Evolutionary conservation across 2,329 filamentous ascomycete genomes (phyloP).

Genomic region (Fusarium heterosporum): DNA sequence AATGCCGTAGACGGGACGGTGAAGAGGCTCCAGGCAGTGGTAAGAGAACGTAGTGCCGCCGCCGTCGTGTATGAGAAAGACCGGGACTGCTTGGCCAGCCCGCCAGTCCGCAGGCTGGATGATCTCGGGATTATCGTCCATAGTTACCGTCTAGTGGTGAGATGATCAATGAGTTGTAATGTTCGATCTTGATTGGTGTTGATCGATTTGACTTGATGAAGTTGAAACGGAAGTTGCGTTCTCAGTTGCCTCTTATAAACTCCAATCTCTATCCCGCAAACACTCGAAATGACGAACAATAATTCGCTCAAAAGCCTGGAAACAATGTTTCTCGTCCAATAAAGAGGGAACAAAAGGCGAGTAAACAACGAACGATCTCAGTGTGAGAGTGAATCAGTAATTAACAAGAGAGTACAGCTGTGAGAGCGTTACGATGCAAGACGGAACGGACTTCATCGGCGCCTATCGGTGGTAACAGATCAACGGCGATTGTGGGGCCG

Average conservation of each 20-base stretch:
- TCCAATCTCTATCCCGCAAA: conserved; percentile 8
- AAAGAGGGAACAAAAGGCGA: background rate
- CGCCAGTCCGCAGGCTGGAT: conserved; percentile 52
- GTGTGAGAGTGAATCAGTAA: background rate
- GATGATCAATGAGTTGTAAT: background rate
- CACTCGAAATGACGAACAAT: conserved; percentile 11
- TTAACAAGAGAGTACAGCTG: background rate
- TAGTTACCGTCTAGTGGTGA: background rate
- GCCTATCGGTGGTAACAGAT: conserved; percentile 20
- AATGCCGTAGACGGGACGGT: conserved; percentile 65
- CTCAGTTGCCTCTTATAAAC: background rate
- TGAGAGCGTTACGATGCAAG: background rate
- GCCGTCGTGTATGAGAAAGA: conserved; percentile 70
- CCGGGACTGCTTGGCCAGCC: conserved; percentile 53
- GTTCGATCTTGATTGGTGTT: background rate
- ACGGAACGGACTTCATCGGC: conserved; percentile 4
- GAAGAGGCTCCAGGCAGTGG: conserved; percentile 62
- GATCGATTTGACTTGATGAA: background rate
- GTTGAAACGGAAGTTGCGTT: background rate
- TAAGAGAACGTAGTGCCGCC: conserved; percentile 71
- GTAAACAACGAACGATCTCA: background rate
- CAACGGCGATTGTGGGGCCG: conserved; percentile 21
- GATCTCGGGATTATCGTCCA: conserved; percentile 50
- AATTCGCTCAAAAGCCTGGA: conserved; percentile 34
- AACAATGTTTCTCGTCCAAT: background rate